Evolutionary conservation across 306 rosid genomes (phyloP).

Genomic region (Pterocarpus macrocarpus): DNA sequence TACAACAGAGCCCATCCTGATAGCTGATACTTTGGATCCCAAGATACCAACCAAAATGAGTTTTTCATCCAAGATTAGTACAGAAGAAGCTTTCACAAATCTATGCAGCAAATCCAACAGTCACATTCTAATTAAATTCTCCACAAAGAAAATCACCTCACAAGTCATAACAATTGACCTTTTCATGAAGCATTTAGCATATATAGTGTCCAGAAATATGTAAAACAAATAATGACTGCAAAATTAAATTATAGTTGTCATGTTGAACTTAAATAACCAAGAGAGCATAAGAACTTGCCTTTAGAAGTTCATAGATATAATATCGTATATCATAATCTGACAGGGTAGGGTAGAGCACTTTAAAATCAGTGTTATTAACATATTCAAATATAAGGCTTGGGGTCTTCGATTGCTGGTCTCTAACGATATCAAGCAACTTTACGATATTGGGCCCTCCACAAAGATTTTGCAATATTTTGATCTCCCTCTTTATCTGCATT

Average conservation of each 20-base stretch:
- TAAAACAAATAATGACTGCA: constrained; percentile 17
- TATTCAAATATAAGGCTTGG: constrained; percentile 74
- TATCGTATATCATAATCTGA: constrained; percentile 77
- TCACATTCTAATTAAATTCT: constrained; percentile 6
- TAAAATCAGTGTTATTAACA: constrained; percentile 84
- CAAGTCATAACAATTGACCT: constrained; percentile 11
- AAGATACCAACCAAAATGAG: background rate
- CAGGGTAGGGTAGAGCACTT: constrained; percentile 79
- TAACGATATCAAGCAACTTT: constrained; percentile 83
- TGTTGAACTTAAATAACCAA: background rate
- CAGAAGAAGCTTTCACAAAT: constrained; percentile 27
- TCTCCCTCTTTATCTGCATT: constrained; percentile 86
- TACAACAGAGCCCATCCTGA: background rate
- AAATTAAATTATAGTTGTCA: background rate
- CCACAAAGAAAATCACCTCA: background rate
- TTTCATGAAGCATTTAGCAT: background rate
- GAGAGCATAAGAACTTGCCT: constrained; percentile 58
- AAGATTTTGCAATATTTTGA: constrained; percentile 78
- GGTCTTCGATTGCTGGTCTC: constrained; percentile 91
- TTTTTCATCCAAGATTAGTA: background rate
- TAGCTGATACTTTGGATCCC: background rate
- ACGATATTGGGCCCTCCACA: constrained; percentile 85
- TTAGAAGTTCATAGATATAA: constrained; percentile 77
- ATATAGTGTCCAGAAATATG: constrained; percentile 11
- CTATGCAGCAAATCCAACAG: background rate